phyloP scores from a whole-genome alignment of 805 yeast genomes.

The Candida methanosorbosa region DNA sequence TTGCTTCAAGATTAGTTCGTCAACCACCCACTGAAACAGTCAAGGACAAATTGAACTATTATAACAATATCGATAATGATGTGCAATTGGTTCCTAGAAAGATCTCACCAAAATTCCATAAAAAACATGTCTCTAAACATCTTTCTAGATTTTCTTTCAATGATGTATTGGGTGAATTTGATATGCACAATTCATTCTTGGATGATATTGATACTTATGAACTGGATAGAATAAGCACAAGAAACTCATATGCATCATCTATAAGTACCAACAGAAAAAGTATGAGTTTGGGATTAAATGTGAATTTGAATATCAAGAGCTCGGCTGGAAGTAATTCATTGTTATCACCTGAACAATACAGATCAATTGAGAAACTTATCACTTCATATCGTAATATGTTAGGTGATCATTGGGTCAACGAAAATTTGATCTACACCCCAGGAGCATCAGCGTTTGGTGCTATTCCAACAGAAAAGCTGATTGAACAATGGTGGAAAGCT shows the following conservation, averaged over 20 bases:
- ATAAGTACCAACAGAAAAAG: slow-evolving; percentile 11
- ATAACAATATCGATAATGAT: slow-evolving; percentile 24
- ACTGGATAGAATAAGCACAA: slow-evolving; percentile 14
- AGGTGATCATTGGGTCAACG: slow-evolving; percentile 34
- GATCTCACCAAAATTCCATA: slow-evolving; percentile 28
- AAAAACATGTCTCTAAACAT: slow-evolving; percentile 19
- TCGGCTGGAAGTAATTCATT: slow-evolving; percentile 12
- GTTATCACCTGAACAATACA: slow-evolving; percentile 29
- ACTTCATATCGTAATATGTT: slow-evolving; percentile 45
- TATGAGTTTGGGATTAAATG: slow-evolving; percentile 16
- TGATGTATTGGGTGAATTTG: slow-evolving; percentile 16
- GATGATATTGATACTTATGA: slow-evolving; percentile 25
- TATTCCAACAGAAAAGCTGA: slow-evolving; percentile 25
- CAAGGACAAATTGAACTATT: slow-evolving; percentile 22
- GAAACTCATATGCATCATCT: slow-evolving; percentile 1
- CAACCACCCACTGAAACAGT: slow-evolving; percentile 40
- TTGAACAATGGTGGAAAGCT: slow-evolving; percentile 39
- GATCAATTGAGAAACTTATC: slow-evolving; percentile 40
- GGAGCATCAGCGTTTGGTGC: slow-evolving; percentile 23
- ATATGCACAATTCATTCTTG: slow-evolving; percentile 22
- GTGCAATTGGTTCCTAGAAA: slow-evolving; percentile 47
- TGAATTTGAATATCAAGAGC: slow-evolving; percentile 22
- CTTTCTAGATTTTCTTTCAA: slow-evolving; percentile 15
- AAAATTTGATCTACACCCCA: slow-evolving; percentile 14
- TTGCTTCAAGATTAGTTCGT: slow-evolving; percentile 52